Conservation (phyloP, 192 early-diverging fungal species). For the Coemansia asiatica region DNA sequence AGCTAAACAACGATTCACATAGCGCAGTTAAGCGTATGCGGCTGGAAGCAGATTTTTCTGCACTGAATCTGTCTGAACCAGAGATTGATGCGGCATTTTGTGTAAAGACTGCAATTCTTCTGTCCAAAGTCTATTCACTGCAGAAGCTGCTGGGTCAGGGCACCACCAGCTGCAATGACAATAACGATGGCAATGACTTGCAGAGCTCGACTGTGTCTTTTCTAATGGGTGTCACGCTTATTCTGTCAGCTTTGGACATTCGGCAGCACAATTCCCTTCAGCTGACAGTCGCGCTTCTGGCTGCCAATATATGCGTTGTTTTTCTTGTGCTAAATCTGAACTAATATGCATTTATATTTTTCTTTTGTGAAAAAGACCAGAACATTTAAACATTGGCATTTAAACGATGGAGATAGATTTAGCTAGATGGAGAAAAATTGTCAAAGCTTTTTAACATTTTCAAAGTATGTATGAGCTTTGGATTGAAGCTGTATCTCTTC, state of each 20-base stretch:
- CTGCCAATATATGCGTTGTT: background rate
- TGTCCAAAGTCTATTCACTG: conserved; percentile 35
- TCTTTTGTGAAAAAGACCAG: too few species aligned
- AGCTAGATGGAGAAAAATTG: too few species aligned
- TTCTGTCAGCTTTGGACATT: conserved; percentile 45
- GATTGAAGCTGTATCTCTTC: background rate
- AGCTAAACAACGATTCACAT: background rate
- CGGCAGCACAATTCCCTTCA: conserved; percentile 18
- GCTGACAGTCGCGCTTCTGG: conserved; percentile 8
- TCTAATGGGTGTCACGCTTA: conserved; percentile 25
- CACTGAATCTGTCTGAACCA: background rate
- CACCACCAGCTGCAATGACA: background rate
- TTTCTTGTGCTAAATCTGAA: conserved; percentile 25
- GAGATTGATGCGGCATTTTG: conserved; percentile 21
- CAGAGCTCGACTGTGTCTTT: conserved; percentile 4
- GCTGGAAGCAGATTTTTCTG: background rate
- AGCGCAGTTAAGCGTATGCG: background rate
- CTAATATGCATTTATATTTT: too few species aligned
- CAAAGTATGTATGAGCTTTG: background rate
- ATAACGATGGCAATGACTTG: conserved; percentile 1
- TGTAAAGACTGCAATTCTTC: conserved; percentile 37
- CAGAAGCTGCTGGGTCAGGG: conserved; percentile 13
- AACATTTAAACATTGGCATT: too few species aligned
- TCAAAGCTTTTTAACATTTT: too few species aligned
- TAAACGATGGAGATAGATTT: too few species aligned